A percentile compares a stretch with the other conserved stretches of the same genome.
Conservation (phyloP, 257 asterid species). For the Solanum appendiculatum region DNA sequence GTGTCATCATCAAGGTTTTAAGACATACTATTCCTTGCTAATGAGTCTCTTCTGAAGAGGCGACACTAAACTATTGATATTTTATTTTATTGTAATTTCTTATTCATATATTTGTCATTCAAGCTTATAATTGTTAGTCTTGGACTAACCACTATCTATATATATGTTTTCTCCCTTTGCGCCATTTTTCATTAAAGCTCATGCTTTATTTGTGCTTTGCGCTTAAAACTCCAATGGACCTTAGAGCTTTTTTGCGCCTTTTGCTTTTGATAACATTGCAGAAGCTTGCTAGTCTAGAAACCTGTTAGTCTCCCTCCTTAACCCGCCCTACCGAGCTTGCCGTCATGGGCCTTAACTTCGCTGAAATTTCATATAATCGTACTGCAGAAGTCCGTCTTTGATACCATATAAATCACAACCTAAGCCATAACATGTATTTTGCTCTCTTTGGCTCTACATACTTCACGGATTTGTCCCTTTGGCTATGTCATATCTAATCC, state of each 20-base stretch:
- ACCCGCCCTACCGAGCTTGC: background rate
- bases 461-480: background rate
- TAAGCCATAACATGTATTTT: background rate
- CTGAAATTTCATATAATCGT: background rate
- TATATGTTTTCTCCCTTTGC: background rate
- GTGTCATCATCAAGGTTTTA: background rate
- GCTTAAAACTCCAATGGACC: background rate
- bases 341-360: background rate
- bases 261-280: background rate
- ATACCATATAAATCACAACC: background rate
- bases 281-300: background rate
- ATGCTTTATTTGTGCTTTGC: background rate
- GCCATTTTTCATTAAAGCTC: background rate
- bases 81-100: background rate
- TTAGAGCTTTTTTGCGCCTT: background rate
- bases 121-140: background rate
- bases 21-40: background rate
- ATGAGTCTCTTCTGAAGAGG: background rate
- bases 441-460: background rate
- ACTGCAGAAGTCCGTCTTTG: background rate
- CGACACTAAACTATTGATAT: background rate
- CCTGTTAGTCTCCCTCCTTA: background rate
- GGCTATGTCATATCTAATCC: background rate
- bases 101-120: background rate
- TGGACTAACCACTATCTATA: background rate